phyloP scores from a whole-genome alignment of 73 alveolate species.

The Symbiodinium pilosum region DNA sequence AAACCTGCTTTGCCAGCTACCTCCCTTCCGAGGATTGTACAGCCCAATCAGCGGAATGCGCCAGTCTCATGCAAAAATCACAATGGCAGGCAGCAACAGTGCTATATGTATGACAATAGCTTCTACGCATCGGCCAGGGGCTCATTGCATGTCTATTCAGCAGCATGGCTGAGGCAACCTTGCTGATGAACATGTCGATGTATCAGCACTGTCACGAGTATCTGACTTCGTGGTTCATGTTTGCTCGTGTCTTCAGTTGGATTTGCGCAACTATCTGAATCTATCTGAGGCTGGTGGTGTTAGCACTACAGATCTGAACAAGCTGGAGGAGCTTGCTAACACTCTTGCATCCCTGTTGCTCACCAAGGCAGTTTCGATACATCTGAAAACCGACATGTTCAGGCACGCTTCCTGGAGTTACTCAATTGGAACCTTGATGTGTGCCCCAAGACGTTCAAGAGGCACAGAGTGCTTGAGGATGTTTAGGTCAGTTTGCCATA shows the following conservation, averaged over 20 bases:
- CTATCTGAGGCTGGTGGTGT: background rate
- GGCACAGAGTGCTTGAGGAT: background rate
- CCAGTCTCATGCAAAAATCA: too few species aligned
- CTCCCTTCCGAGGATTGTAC: background rate
- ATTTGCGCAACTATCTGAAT: too few species aligned
- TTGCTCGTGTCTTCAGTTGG: too few species aligned
- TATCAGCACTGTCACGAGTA: too few species aligned
- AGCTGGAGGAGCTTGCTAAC: background rate
- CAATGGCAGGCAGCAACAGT: background rate
- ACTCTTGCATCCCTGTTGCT: too few species aligned
- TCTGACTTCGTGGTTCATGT: too few species aligned
- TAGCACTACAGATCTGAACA: background rate
- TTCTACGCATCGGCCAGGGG: background rate
- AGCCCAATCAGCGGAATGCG: too few species aligned
- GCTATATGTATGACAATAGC: background rate
- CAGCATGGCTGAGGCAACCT: too few species aligned
- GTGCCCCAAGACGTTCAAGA: background rate
- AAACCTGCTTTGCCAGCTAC: background rate
- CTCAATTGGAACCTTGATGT: background rate
- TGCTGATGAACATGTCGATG: too few species aligned
- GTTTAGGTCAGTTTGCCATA: too few species aligned
- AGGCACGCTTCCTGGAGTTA: background rate
- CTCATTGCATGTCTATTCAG: too few species aligned
- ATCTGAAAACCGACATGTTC: too few species aligned
- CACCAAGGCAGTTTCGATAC: background rate